Evolutionary conservation across 1,284 basidiomycete species (phyloP).

Genomic region (Naganishia liquefaciens): DNA sequence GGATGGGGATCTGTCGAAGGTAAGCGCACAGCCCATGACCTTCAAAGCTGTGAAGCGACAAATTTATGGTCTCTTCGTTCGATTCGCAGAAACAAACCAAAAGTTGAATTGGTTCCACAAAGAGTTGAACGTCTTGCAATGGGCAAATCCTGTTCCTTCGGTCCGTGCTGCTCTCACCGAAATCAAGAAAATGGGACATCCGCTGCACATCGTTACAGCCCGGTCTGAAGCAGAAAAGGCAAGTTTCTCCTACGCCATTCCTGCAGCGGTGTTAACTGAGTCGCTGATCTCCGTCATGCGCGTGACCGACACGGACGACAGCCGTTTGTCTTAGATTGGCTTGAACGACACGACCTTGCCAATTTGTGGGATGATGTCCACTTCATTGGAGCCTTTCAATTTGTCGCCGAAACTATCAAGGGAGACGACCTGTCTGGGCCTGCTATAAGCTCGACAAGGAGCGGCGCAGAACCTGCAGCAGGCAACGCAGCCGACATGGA

Average conservation of each 20-base stretch:
- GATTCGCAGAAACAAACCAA: constrained; percentile 31
- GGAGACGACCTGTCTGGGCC: no score
- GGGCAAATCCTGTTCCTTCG: constrained; percentile 38
- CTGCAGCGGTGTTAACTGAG: not conserved
- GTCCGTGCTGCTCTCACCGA: constrained; percentile 37
- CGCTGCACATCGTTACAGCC: constrained; percentile 45
- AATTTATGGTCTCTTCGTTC: not conserved
- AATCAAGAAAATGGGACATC: constrained; percentile 43
- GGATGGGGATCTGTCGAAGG: constrained; percentile 45
- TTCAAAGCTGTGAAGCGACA: not conserved
- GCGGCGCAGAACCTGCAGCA: not conserved
- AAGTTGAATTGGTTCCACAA: constrained; percentile 34
- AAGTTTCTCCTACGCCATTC: not conserved
- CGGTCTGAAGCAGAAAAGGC: constrained; percentile 35
- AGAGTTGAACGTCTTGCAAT: constrained; percentile 39
- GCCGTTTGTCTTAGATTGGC: constrained; percentile 22
- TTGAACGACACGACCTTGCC: constrained; percentile 17
- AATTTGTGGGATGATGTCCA: constrained; percentile 28
- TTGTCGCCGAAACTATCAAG: not conserved
- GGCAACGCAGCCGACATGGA: not conserved
- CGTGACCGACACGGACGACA: not conserved
- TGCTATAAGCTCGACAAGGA: not conserved
- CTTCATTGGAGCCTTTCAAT: constrained; percentile 27
- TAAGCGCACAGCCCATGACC: constrained; percentile 26
- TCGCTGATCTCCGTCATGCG: not conserved